A percentile compares a stretch with the other conserved stretches of the same genome.
Conservation (phyloP, 2,329 filamentous ascomycete species). For the Pseudogymnoascus sp. region DNA sequence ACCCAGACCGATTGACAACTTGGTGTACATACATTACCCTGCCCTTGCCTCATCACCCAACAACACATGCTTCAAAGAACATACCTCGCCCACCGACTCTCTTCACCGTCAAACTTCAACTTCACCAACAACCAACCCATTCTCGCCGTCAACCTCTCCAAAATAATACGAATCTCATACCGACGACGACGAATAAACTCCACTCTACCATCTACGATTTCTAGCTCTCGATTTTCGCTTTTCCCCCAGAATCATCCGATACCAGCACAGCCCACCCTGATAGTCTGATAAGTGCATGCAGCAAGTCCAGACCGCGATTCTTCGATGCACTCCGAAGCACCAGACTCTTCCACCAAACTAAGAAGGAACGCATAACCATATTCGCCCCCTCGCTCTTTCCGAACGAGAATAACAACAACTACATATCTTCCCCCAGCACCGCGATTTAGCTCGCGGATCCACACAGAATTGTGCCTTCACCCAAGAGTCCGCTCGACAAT, state of each 20-base stretch:
- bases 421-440: not conserved
- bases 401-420: not conserved
- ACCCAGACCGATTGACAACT: not conserved
- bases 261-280: not conserved
- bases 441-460: not conserved
- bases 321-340: not conserved
- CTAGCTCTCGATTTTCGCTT: not conserved
- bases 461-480: not conserved
- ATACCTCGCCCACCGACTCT: not conserved
- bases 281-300: not conserved
- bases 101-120: not conserved
- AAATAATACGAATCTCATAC: not conserved
- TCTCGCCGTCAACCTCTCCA: not conserved
- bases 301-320: not conserved
- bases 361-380: not conserved
- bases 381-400: not conserved
- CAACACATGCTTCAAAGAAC: not conserved
- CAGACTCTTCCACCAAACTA: not conserved
- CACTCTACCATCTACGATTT: not conserved
- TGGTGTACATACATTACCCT: not conserved
- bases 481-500: slow-evolving; percentile 10
- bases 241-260: not conserved
- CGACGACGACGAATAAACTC: not conserved
- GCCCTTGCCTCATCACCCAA: not conserved
- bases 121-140: not conserved